Percentiles rank a stretch among this genome's conserved stretches.
phyloP scores from a whole-genome alignment of 1,284 basidiomycete genomes.

The Irpex rosettiformis region DNA sequence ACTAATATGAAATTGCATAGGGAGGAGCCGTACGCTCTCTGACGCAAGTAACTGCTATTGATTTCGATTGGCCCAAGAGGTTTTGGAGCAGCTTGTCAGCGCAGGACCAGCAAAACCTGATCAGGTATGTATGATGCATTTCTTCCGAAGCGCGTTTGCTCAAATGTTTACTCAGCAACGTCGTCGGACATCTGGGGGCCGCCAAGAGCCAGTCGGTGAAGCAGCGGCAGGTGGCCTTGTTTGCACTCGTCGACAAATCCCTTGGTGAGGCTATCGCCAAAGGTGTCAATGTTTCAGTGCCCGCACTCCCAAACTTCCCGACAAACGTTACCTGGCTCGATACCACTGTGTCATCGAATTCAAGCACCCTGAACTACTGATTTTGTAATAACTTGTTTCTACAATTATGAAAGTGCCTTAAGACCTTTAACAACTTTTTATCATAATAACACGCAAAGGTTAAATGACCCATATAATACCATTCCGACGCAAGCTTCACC shows the following conservation, averaged over 20 bases:
- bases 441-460: too few species aligned
- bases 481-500: too few species aligned
- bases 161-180: conserved; percentile 24
- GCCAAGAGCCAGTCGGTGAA: conserved; percentile 30
- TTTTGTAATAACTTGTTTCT: not conserved
- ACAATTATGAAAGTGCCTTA: too few species aligned
- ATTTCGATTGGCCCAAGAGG: conserved; percentile 42
- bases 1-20: conserved; percentile 11
- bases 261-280: conserved; percentile 33
- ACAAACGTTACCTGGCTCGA: conserved; percentile 27
- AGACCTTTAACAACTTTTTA: too few species aligned
- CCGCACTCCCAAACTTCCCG: conserved; percentile 19
- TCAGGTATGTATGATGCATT: conserved; percentile 22
- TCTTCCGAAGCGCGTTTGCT: not conserved
- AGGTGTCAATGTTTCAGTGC: conserved; percentile 27
- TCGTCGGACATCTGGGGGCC: conserved; percentile 35
- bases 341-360: conserved; percentile 19
- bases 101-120: conserved; percentile 33
- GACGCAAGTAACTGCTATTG: conserved; percentile 32
- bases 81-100: conserved; percentile 38
- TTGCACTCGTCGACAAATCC: conserved; percentile 32
- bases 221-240: conserved; percentile 31
- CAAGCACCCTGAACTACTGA: conserved; percentile 18
- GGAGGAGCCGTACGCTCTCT: conserved; percentile 31
- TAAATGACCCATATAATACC: too few species aligned